Percentiles rank a stretch among this genome's conserved stretches.
Evolutionary conservation across 495 filamentous ascomycete species (phyloP).

Genomic region (Thozetella sp.): DNA sequence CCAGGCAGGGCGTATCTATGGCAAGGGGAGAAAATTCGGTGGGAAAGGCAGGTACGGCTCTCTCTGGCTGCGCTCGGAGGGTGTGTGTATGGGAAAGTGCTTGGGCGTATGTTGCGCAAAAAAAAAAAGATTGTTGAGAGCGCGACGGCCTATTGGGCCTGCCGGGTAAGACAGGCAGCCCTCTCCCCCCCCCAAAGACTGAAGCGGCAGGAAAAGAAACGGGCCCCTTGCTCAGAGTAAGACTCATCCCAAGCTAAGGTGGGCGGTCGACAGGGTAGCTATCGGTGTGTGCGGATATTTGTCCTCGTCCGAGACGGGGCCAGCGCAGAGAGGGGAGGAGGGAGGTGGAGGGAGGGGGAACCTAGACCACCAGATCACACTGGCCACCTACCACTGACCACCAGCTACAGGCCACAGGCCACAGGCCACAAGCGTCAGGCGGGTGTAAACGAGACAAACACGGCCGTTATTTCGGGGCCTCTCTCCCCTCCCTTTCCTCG

Average conservation of each 20-base stretch:
- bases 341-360: not conserved
- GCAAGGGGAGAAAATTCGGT: slow-evolving; percentile 18
- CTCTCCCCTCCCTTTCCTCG: not conserved
- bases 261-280: slow-evolving; percentile 6
- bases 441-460: too few relatives aligned
- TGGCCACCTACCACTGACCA: too few relatives aligned
- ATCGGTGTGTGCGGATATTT: slow-evolving; percentile 2
- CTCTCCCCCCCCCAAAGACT: not conserved
- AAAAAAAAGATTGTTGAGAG: slow-evolving; percentile 22
- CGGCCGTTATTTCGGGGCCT: not conserved
- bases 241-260: slow-evolving; percentile 7
- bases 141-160: slow-evolving; percentile 1
- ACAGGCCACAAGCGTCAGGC: not conserved
- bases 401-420: not conserved
- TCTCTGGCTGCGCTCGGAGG: slow-evolving; percentile 17
- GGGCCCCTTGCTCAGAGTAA: slow-evolving; percentile 7
- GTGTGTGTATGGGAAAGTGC: slow-evolving; percentile 29
- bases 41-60: not conserved
- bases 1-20: slow-evolving; percentile 23
- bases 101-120: slow-evolving; percentile 22
- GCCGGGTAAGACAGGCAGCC: slow-evolving; percentile 16
- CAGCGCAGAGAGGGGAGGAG: slow-evolving; percentile 1
- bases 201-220: slow-evolving; percentile 5
- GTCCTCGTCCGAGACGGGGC: not conserved
- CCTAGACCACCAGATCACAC: too few relatives aligned